Percentiles rank a stretch among this genome's conserved stretches.
Evolutionary conservation across 768 basidiomycete genomes (phyloP).

Genomic region (Pholiota molesta): DNA sequence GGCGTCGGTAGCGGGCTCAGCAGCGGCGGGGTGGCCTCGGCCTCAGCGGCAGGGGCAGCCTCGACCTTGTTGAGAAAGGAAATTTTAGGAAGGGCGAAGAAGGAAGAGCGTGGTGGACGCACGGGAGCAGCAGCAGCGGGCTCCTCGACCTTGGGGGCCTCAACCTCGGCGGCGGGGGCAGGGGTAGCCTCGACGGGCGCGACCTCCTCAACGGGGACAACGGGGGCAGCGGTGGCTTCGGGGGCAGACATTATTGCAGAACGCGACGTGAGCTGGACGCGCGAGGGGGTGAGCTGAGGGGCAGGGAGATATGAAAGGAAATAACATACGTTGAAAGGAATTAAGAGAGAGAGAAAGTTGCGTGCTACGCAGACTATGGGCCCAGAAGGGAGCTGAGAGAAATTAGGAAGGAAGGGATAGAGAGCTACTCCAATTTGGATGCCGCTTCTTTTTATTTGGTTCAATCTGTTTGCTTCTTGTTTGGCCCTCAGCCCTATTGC

Average conservation of each 20-base stretch:
- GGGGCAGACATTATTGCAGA: slow-evolving; percentile 84
- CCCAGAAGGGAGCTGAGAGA: slow-evolving; percentile 40
- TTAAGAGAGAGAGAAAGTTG: slow-evolving; percentile 45
- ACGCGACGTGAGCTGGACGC: slow-evolving; percentile 54
- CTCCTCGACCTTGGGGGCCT: slow-evolving; percentile 45
- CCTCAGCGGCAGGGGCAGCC: slow-evolving; percentile 37
- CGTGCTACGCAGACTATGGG: slow-evolving; percentile 57
- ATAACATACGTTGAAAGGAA: slow-evolving; percentile 46
- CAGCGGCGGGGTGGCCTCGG: slow-evolving; percentile 40
- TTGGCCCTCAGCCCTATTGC: slow-evolving; percentile 40
- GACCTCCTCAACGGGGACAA: slow-evolving; percentile 32
- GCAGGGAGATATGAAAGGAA: slow-evolving; percentile 18
- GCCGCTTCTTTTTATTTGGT: slow-evolving; percentile 48
- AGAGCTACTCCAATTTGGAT: slow-evolving; percentile 41
- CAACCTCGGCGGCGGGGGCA: slow-evolving; percentile 36
- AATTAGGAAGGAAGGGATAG: slow-evolving; percentile 63
- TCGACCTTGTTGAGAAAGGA: slow-evolving; percentile 17
- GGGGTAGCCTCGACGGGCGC: slow-evolving; percentile 35
- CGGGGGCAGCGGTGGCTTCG: slow-evolving; percentile 51
- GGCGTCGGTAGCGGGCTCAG: slow-evolving; percentile 23
- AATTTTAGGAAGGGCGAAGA: slow-evolving; percentile 4
- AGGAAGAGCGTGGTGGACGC: slow-evolving; percentile 5
- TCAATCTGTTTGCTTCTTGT: slow-evolving; percentile 44
- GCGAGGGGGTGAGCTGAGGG: slow-evolving; percentile 16
- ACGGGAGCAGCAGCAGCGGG: slow-evolving; percentile 47